Percentiles rank a stretch among this genome's conserved stretches.
These are phyloP conservation scores for Moniliella sp. DNA, from an alignment of 1,284 basidiomycete species.

Conservation along the genomic window DNA sequence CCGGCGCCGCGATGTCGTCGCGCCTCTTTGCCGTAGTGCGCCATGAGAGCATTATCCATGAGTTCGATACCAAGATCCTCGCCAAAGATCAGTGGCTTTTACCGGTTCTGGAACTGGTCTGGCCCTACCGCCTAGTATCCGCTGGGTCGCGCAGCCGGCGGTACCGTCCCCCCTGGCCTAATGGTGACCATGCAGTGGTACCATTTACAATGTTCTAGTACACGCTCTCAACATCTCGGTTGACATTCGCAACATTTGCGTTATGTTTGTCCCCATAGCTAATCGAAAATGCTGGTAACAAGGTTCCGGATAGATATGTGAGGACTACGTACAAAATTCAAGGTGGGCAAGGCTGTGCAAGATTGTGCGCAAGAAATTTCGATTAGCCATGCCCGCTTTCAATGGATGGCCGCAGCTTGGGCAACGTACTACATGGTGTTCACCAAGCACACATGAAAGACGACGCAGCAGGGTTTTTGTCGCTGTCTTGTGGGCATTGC, in stretches of 20 bases:
- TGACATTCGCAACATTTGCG: slow-evolving; percentile 90
- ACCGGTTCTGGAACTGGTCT: too few relatives aligned
- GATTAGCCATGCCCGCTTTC: slow-evolving; percentile 69
- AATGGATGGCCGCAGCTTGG: too few relatives aligned
- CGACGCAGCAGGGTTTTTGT: slow-evolving; percentile 60
- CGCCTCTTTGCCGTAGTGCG: too few relatives aligned
- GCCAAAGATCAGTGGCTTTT: too few relatives aligned
- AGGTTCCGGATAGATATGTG: too few relatives aligned
- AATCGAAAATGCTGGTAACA: too few relatives aligned
- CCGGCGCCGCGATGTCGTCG: too few relatives aligned
- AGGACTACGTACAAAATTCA: too few relatives aligned
- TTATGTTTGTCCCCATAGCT: slow-evolving; percentile 81
- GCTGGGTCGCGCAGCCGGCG: slow-evolving; percentile 86
- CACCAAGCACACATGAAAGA: slow-evolving; percentile 39
- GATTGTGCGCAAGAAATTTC: too few relatives aligned
- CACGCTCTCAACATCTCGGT: slow-evolving; percentile 77
- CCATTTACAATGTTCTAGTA: slow-evolving; percentile 81
- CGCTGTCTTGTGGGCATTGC: slow-evolving; percentile 78
- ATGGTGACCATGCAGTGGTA: slow-evolving; percentile 93
- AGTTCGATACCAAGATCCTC: too few relatives aligned
- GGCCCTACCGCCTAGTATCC: slow-evolving; percentile 88
- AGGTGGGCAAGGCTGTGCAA: too few relatives aligned
- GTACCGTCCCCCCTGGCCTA: slow-evolving; percentile 81
- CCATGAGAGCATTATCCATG: too few relatives aligned
- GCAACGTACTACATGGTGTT: slow-evolving; percentile 52